Evolutionary conservation across 208 protist species (phyloP), one percentile per base, ranked within the genome.

Genomic region (Acanthamoeba lenticulata): DNA sequence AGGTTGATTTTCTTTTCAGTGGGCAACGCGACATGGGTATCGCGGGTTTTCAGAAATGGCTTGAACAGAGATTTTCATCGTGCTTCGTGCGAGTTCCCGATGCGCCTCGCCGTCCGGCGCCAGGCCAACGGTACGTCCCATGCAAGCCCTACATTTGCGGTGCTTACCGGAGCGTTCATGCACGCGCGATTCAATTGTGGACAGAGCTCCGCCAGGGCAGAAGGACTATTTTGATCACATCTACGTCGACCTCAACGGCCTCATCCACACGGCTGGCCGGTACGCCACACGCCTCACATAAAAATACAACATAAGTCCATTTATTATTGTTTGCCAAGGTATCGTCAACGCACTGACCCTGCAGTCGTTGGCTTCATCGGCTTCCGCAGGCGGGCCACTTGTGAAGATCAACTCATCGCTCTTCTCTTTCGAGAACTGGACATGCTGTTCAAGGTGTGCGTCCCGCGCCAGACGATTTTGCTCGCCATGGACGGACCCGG

Each of bases 21-120:
- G n/a, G n/a, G n/a, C n/a, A n/a, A n/a, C n/a, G n/a, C n/a, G 52
- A 60, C 67, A 88, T 88, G 79, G 79, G 79, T 29, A 88, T 88
- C 40, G 45, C n/a, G 1, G 79, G 79, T 15, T 88, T 62, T 60
- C 79, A 60, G n/a, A 88, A 88, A 9, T 60, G 47, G 79, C 44
- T 88, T 13, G 47, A 60, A n/a, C 7, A 88, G 47, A 21, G 36
- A 1, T 60, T 47, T 32, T 24, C 79, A 15, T 6, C 52, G 6
- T 88, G 79, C 32, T 88, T 52, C 45, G 36, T 88, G 0, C 21
- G 7, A 4, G 29, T 88, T 15, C 79, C 42, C 29, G 44, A 88
- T 5, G 29, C 79, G 45, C 45, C 47, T 27, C 15, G 13, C 7
- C 42, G 32, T 17, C 79, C 27, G 7, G 47, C 38, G 21, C 45